A percentile compares a stretch with the other conserved stretches of the same genome.
Evolutionary conservation across 225 moss, liverwort and hornwort genomes (phyloP).

Genomic region (Marchantia paleacea): DNA sequence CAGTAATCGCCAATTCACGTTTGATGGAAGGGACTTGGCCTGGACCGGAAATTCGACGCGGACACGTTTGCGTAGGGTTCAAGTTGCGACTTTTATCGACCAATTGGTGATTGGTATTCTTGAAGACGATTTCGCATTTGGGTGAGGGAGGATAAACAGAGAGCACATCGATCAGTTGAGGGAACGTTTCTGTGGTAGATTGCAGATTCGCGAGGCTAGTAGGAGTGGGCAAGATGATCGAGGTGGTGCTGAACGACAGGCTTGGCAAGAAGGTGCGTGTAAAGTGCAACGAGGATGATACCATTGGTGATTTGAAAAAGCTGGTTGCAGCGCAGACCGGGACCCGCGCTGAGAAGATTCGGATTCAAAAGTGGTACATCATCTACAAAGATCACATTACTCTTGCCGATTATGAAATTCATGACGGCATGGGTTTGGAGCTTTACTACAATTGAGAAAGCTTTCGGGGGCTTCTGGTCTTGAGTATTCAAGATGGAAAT

Average conservation of each 20-base stretch:
- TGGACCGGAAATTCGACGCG: too few relatives aligned
- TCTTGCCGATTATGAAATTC: slow-evolving; percentile 67
- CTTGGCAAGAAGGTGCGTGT: slow-evolving; percentile 80
- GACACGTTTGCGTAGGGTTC: too few relatives aligned
- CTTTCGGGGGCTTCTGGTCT: background rate
- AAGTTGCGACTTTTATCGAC: too few relatives aligned
- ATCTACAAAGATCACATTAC: slow-evolving; percentile 81
- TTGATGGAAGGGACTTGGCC: too few relatives aligned
- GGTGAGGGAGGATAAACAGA: background rate
- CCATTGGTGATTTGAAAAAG: slow-evolving; percentile 73
- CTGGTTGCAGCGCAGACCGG: slow-evolving; percentile 73
- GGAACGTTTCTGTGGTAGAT: background rate
- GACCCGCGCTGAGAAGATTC: slow-evolving; percentile 71
- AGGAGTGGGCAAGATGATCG: slow-evolving; percentile 47
- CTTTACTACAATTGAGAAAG: slow-evolving; percentile 60
- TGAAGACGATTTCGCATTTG: too few relatives aligned
- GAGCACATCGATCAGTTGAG: background rate
- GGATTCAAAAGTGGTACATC: slow-evolving; percentile 80
- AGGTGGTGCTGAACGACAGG: slow-evolving; percentile 81
- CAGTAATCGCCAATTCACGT: too few relatives aligned
- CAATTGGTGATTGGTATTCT: too few relatives aligned
- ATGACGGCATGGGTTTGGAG: slow-evolving; percentile 78
- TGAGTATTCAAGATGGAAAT: background rate
- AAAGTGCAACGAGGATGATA: slow-evolving; percentile 77
- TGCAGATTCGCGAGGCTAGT: background rate